Evolutionary conservation across 2,329 filamentous ascomycete genomes (phyloP), one percentile per base, ranked within the genome.

Genomic region (Cytospora paraplurivora): DNA sequence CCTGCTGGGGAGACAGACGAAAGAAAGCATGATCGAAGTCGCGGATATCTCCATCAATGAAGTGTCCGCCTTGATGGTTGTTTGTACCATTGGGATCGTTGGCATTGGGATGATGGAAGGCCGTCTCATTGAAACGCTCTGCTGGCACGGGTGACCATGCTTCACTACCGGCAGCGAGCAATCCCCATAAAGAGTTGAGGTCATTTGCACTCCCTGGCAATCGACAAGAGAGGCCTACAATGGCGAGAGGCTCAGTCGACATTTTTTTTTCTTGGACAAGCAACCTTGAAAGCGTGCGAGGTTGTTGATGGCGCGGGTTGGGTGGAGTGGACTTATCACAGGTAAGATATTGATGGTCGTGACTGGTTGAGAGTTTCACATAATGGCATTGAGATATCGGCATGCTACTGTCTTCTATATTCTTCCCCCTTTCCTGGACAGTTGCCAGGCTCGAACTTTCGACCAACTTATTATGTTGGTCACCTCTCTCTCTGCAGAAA

Each of bases 1-100:
- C 87, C 73, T 89, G 87, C 67, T 84, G 81, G 12, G 85, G 85
- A 53, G 86, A 88, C 81, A 89, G 88, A 72, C 87, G 87, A 80
- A 89, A 89, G 76, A 90, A 89, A 1, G 82, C 37, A 12, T 52
- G 55, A 21, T 63, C 61, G 15, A 63, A 59, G 12, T 52, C 53
- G 0, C 47, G 33, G 0, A 62, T 4, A 17, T 62, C 47, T 1
- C 34, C 34, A 5, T 33, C 8, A 8, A 62, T 57, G 35, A 57
- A 62, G 8, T 62, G 53, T 2, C 59, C 47, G 21, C 59, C 59
- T 2, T 10, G 44, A n/a, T 57, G 53, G 13, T 35, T 62, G 17
- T 44, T 57, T 7, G 54, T 62, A 4, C 59, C 54, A 21, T 62
- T 56, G 1, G 54, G 53, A n/a, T 57, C 54, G 17, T 41, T 47